Evolutionary conservation across 2,329 filamentous ascomycete species (phyloP).

Genomic region (Trichoderma atrobrunneum): DNA sequence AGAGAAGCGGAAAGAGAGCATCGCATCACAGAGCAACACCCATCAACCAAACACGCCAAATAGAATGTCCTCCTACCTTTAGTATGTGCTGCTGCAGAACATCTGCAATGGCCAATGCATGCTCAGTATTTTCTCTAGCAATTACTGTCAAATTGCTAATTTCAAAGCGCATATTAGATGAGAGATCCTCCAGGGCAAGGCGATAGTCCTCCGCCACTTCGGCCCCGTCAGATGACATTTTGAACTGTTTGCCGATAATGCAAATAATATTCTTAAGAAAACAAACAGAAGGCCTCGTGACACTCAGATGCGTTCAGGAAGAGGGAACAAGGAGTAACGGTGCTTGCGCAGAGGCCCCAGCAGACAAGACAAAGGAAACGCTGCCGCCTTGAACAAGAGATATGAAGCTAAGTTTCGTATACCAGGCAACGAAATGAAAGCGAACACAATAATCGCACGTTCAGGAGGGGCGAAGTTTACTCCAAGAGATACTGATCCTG

Average conservation of each 20-base stretch:
- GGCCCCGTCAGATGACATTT: conserved; percentile 59
- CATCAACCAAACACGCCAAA: background rate
- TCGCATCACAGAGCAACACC: background rate
- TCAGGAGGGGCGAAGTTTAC: conserved; percentile 31
- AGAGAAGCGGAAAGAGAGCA: background rate
- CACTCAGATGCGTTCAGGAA: background rate
- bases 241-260: conserved; percentile 21
- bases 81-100: conserved; percentile 91
- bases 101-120: conserved; percentile 88
- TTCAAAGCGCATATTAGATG: conserved; percentile 86
- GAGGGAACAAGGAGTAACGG: background rate
- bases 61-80: conserved; percentile 65
- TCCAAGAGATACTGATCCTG: conserved; percentile 29
- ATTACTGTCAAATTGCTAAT: conserved; percentile 98
- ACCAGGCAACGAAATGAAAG: conserved; percentile 15
- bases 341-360: background rate
- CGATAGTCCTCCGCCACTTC: conserved; percentile 95
- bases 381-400: background rate
- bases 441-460: conserved; percentile 25
- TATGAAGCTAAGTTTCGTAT: conserved; percentile 1
- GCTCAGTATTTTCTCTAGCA: conserved; percentile 93
- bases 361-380: background rate
- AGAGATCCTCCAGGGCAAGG: conserved; percentile 87
- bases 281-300: background rate
- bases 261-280: conserved; percentile 10